Conservation (phyloP, 75 land plant genomes). For the Picea glauca region DNA sequence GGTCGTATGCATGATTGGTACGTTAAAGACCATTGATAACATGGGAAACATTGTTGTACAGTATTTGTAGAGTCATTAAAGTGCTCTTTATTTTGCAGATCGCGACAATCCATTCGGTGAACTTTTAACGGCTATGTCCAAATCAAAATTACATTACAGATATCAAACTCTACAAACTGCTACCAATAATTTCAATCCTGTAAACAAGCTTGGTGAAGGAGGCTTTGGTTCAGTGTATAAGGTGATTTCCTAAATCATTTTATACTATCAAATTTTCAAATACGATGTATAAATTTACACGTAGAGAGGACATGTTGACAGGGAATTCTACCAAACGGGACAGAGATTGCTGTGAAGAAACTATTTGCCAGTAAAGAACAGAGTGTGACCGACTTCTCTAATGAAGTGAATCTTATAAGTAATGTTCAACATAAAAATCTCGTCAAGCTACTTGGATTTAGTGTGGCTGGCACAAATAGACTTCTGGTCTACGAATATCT, state of each 20-base stretch:
- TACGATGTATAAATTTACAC: too few species aligned
- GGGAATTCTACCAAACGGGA: slow-evolving; percentile 42
- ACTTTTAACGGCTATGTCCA: too few species aligned
- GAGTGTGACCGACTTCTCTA: slow-evolving; percentile 26
- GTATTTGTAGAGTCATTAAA: too few species aligned
- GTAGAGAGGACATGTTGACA: background rate
- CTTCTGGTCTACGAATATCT: slow-evolving; percentile 47
- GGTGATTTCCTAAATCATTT: slow-evolving; percentile 11
- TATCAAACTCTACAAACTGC: slow-evolving; percentile 8
- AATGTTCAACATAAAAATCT: slow-evolving; percentile 57
- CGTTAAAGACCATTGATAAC: too few species aligned
- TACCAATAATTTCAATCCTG: slow-evolving; percentile 34
- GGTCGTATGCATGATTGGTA: too few species aligned
- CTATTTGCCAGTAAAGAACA: slow-evolving; percentile 4
- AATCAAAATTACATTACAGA: too few species aligned
- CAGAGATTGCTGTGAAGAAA: slow-evolving; percentile 46
- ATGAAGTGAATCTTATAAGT: slow-evolving; percentile 41
- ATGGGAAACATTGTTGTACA: too few species aligned
- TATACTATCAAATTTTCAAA: too few species aligned
- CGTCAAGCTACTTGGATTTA: slow-evolving; percentile 37
- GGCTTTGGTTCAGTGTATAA: slow-evolving; percentile 50
- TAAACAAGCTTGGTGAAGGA: slow-evolving; percentile 55
- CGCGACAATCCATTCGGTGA: too few species aligned
- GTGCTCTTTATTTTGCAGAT: too few species aligned
- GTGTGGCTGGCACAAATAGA: slow-evolving; percentile 22